Evolutionary conservation across 352 stramenopile species (phyloP), one percentile per base, ranked within the genome.

Genomic region (Globisporangium nunn): DNA sequence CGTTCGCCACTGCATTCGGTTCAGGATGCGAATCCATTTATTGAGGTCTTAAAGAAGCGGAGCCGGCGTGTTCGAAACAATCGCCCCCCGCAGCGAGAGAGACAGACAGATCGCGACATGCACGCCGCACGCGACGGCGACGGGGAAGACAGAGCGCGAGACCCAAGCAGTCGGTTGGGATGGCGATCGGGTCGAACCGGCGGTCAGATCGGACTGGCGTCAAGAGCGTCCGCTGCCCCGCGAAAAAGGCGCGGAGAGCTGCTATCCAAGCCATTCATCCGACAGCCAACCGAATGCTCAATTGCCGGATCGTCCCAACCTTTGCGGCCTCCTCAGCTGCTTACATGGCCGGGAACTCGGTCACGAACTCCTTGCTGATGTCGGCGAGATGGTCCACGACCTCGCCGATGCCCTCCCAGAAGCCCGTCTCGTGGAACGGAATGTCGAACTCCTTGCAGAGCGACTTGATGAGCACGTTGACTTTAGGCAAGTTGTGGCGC

Each of bases 311-410:
- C 35, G 7, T 14, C 35, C 35, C 35, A 14, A 40, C 35, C 41
- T 46, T 14, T 18, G 17, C 10, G 17, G 17, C 43, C 5, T 3
- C 4, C 46, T 23, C 23, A 23, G 46, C 15, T 37, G 28, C 61
- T 97, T 98, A 99, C 96, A 99, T 99, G 52, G 96, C 96, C 30
- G 96, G 96, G 71, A 98, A 98, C 53, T 99, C 93, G 54, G 86
- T 84, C 56, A 99, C 70, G 63, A 99, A 98, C 62, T 98, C 88
- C 63, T 92, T 81, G 39, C 88, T 96, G 50, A 99, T 96, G 4
- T 89, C 84, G 15, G 84, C 72, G 28, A 99, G 78, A 67, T 98
- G 90, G 52, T 90, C 71, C 17, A 99, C 85, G 17, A 99, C 95
- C 75, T 99, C 96, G 30, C 87, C 68, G 8, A 97, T 96, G 35